A percentile compares a stretch with the other conserved stretches of the same genome.
Evolutionary conservation across 2,329 filamentous ascomycete genomes (phyloP).

Genomic region (Trichoderma afroharzianum): DNA sequence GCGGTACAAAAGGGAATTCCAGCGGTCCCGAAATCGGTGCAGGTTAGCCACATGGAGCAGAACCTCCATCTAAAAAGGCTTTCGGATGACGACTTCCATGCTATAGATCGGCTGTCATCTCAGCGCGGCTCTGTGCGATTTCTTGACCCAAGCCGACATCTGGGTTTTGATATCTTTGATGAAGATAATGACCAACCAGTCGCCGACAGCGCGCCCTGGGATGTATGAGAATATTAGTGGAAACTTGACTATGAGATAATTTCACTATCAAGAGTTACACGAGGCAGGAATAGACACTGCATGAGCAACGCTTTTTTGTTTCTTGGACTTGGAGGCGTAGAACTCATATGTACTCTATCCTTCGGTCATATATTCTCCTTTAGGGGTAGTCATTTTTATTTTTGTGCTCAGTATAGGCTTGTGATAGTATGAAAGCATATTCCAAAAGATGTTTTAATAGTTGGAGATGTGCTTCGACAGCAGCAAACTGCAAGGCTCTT

Average conservation of each 20-base stretch:
- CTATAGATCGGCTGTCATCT: not conserved
- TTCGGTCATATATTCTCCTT: not conserved
- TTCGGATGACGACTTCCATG: not conserved
- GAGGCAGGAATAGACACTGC: not conserved
- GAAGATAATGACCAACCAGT: constrained; percentile 3
- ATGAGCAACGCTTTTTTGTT: not conserved
- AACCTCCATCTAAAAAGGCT: not conserved
- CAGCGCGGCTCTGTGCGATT: not conserved
- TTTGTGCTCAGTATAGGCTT: not conserved
- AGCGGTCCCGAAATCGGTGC: not conserved
- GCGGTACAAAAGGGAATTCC: not conserved
- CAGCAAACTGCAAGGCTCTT: too few relatives aligned
- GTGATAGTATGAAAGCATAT: not conserved
- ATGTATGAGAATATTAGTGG: not conserved
- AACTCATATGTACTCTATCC: not conserved
- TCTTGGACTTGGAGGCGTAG: not conserved
- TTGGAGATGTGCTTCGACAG: too few relatives aligned
- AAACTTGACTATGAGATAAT: not conserved
- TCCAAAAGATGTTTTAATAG: too few relatives aligned
- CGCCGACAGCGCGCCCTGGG: not conserved
- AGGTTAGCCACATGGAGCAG: not conserved
- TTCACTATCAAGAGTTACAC: not conserved
- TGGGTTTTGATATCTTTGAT: constrained; percentile 2
- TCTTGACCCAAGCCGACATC: not conserved
- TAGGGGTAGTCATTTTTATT: not conserved